A percentile compares a stretch with the other conserved stretches of the same genome.
Conservation (phyloP, 805 yeast species). For the Kazachstania africana region DNA sequence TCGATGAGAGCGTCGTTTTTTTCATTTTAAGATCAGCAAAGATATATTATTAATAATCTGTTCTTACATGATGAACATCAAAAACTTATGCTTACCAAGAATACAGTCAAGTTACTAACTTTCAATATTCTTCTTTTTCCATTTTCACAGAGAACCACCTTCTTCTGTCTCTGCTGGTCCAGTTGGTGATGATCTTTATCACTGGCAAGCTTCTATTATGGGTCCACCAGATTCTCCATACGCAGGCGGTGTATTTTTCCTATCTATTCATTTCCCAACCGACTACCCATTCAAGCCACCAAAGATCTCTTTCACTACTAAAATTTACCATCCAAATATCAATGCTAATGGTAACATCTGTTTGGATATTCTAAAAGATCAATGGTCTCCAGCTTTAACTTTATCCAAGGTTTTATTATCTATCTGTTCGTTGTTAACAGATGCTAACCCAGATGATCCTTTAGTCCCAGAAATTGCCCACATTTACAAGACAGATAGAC, state of each 20-base stretch:
- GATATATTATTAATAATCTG: not conserved
- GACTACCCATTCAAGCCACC: slow-evolving; percentile 99
- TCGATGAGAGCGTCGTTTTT: too few species aligned
- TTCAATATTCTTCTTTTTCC: too few species aligned
- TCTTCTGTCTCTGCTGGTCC: slow-evolving; percentile 98
- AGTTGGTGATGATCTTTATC: slow-evolving; percentile 90
- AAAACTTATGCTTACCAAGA: too few species aligned
- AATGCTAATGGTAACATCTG: slow-evolving; percentile 91
- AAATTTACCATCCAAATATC: slow-evolving; percentile 93
- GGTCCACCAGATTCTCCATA: slow-evolving; percentile 92
- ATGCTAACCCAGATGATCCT: slow-evolving; percentile 98
- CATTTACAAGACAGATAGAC: slow-evolving; percentile 83
- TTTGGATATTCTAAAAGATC: slow-evolving; percentile 89
- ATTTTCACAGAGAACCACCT: slow-evolving; percentile 99
- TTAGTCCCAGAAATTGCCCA: slow-evolving; percentile 96
- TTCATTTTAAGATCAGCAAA: too few species aligned
- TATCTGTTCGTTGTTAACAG: slow-evolving; percentile 91
- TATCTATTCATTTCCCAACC: slow-evolving; percentile 93
- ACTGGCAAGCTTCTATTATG: slow-evolving; percentile 99
- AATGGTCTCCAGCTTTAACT: slow-evolving; percentile 97
- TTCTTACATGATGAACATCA: slow-evolving; percentile 2
- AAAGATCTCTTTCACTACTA: slow-evolving; percentile 79
- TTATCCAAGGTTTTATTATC: slow-evolving; percentile 88
- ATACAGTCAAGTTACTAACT: too few species aligned
- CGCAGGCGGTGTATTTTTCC: slow-evolving; percentile 86